Percentiles rank a stretch among this genome's conserved stretches.
Evolutionary conservation across 306 rosid genomes (phyloP).

Genomic region (Vigna radiata): DNA sequence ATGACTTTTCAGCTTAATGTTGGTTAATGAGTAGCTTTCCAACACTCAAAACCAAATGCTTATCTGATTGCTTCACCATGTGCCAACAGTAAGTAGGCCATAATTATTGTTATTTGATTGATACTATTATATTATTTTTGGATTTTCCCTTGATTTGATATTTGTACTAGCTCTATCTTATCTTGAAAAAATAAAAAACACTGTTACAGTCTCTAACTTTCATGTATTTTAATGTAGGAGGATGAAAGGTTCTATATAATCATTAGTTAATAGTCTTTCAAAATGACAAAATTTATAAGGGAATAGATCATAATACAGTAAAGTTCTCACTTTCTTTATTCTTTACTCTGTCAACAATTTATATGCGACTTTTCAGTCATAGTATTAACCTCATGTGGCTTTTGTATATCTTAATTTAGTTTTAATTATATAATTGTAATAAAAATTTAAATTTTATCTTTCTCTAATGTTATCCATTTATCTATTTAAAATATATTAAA

Average conservation of each 20-base stretch:
- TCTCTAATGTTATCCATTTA: not conserved
- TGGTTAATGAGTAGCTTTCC: slow-evolving; percentile 43
- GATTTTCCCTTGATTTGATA: slow-evolving; percentile 10
- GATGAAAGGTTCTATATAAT: not conserved
- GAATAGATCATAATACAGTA: not conserved
- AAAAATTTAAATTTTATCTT: not conserved
- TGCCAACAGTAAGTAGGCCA: slow-evolving; percentile 33
- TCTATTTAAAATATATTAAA: too few relatives aligned
- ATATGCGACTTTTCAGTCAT: too few relatives aligned
- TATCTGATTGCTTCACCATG: slow-evolving; percentile 43
- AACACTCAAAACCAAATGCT: slow-evolving; percentile 36
- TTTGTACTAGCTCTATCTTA: not conserved
- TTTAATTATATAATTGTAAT: too few relatives aligned
- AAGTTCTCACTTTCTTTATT: not conserved
- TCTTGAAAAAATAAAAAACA: not conserved
- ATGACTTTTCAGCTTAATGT: slow-evolving; percentile 48
- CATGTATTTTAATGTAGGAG: not conserved
- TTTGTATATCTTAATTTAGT: too few relatives aligned
- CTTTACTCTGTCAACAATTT: not conserved
- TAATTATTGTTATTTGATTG: slow-evolving; percentile 35
- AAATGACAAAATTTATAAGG: slow-evolving; percentile 23
- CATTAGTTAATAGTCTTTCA: slow-evolving; percentile 1
- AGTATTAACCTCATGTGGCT: too few relatives aligned
- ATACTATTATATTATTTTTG: not conserved
- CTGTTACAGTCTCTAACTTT: not conserved